Base-by-base conservation (phyloP, 805 yeast species). In the Pichia phayaonensis region DNA sequence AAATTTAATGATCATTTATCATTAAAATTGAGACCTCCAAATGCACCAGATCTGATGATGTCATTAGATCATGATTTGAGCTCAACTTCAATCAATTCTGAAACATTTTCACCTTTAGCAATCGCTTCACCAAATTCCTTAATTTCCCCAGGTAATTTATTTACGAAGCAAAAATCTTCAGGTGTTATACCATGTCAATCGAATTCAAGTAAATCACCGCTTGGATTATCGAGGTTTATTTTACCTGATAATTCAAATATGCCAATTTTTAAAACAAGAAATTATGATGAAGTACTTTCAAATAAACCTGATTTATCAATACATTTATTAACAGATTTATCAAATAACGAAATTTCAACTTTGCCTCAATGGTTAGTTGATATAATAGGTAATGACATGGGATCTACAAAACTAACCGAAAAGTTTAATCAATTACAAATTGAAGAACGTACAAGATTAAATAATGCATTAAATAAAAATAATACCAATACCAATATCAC, bases 351-450 rank as follows among this genome's bases (percentile, higher is more conserved):
- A 42, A 57, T 49, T 40, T 49, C 55, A 8, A 47, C 44, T 21
- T 65, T 83, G 47, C 89, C 90, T 1, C 42, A 47, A 2, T 85
- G 90, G 90, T 68, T 83, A 26, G 58, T 59, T 29, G 50, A 61
- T 24, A 66, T 72, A 2, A 59, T 73, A 23, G 65, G 65, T 4
- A 56, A 62, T 15, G 69, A 67, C 51, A 46, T 56, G 6, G 77
- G 76, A 4, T 70, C 76, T 3, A 59, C 69, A 34, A 52, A 60
- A 2, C 62, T 72, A 10, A 70, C 80, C 1, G 75, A 78, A 26
- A 72, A 81, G 55, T 90, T 89, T 64, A 76, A 78, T 56, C 68
- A 68, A 44, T 69, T 90, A 43, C 96, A 92, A 67, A 67, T 76
- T 44, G 73, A 77, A 27, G 97, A 90, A 62, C 80, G 80, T 55